Conservation (phyloP, 2,329 filamentous ascomycete genomes). For the Ceratocystis cacaofunesta region DNA sequence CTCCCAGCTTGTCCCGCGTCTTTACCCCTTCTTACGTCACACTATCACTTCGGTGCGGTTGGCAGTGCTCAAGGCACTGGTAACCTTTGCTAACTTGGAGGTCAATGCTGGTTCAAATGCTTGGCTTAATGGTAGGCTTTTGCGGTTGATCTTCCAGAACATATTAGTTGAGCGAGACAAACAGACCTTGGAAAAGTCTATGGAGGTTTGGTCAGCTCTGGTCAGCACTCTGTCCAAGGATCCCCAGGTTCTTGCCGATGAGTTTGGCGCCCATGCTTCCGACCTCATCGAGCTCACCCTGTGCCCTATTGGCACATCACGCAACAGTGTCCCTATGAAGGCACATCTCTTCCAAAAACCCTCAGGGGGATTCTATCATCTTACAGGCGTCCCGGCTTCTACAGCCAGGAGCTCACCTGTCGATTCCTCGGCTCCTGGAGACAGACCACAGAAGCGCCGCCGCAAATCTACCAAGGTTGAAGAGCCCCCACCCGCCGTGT, state of each 20-base stretch:
- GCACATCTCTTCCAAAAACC: constrained; percentile 78
- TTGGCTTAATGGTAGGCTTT: constrained; percentile 81
- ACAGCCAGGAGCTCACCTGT: constrained; percentile 24
- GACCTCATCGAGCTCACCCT: constrained; percentile 73
- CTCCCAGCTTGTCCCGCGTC: constrained; percentile 74
- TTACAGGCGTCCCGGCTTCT: constrained; percentile 22
- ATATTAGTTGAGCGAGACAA: constrained; percentile 83
- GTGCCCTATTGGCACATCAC: constrained; percentile 81
- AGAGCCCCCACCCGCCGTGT: constrained; percentile 36
- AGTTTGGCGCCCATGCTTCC: constrained; percentile 61
- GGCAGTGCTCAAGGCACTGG: constrained; percentile 78
- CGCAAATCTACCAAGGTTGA: constrained; percentile 76
- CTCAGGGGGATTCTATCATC: constrained; percentile 68
- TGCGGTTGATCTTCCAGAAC: constrained; percentile 88
- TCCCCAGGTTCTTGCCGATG: constrained; percentile 49
- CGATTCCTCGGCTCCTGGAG: constrained; percentile 37
- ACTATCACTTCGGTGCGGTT: constrained; percentile 93
- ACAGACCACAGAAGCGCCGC: constrained; percentile 58
- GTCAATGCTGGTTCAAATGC: constrained; percentile 46
- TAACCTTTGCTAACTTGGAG: constrained; percentile 83
- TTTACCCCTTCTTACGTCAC: constrained; percentile 92
- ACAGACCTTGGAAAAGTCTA: constrained; percentile 63
- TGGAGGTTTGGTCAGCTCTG: constrained; percentile 75
- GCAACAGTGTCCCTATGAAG: constrained; percentile 87
- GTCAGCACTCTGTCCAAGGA: constrained; percentile 53